These are phyloP conservation scores for Didymella arachidicola DNA, from an alignment of 2,329 filamentous ascomycete genomes.

Conservation along the genomic window DNA sequence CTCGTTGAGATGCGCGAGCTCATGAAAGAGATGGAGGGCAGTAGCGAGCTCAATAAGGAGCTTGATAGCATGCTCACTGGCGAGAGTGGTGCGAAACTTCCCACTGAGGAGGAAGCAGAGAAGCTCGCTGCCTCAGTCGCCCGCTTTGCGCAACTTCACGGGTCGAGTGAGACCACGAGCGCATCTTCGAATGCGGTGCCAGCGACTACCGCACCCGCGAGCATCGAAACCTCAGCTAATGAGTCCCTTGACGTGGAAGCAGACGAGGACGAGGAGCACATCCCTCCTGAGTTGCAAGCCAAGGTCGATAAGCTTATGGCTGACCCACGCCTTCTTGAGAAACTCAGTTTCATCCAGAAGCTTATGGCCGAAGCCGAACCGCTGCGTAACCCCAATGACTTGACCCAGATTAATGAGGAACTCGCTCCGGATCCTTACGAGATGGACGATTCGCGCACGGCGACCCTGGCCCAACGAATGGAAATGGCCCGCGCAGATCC, in stretches of 20 bases:
- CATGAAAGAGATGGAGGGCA: slow-evolving; percentile 33
- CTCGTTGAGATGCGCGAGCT: slow-evolving; percentile 40
- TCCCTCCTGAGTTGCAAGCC: slow-evolving; percentile 41
- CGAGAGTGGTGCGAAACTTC: slow-evolving; percentile 15
- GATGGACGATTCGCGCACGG: slow-evolving; percentile 33
- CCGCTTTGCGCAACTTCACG: slow-evolving; percentile 25
- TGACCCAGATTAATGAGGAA: slow-evolving; percentile 30
- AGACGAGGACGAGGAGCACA: slow-evolving; percentile 29
- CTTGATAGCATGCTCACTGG: slow-evolving; percentile 27
- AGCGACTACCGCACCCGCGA: background rate
- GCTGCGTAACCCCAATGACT: slow-evolving; percentile 14
- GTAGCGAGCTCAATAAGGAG: slow-evolving; percentile 32
- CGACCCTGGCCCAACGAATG: slow-evolving; percentile 38
- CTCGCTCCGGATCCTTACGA: slow-evolving; percentile 42
- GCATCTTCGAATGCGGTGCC: background rate
- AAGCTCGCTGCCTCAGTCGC: slow-evolving; percentile 35
- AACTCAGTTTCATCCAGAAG: slow-evolving; percentile 42
- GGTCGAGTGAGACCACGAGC: background rate
- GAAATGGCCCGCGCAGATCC: slow-evolving; percentile 37
- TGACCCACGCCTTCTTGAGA: slow-evolving; percentile 46
- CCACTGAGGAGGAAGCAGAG: slow-evolving; percentile 26
- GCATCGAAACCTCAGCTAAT: background rate
- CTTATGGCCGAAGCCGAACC: slow-evolving; percentile 27
- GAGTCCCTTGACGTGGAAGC: slow-evolving; percentile 8
- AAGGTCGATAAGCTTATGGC: slow-evolving; percentile 47